A percentile compares a stretch with the other conserved stretches of the same genome.
phyloP scores from a whole-genome alignment of 1,284 basidiomycete species.

The Leccinum griseonigrum region DNA sequence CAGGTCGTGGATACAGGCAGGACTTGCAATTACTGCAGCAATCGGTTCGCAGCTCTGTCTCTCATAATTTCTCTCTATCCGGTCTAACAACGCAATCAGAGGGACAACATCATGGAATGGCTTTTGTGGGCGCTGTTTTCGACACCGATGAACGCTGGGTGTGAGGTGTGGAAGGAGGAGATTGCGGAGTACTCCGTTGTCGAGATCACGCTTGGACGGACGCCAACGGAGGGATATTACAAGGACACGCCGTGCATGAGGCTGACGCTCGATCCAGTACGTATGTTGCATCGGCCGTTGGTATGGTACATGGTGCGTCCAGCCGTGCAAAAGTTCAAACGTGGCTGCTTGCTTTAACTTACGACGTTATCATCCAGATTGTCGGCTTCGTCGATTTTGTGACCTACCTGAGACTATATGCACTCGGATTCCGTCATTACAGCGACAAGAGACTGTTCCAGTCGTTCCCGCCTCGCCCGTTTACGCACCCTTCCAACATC shows the following conservation, averaged over 20 bases:
- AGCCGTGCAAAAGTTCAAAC: background rate
- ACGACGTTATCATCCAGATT: slow-evolving; percentile 37
- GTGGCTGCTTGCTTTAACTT: background rate
- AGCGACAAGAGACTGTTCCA: slow-evolving; percentile 36
- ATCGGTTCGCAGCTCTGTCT: no score
- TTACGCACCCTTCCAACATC: slow-evolving; percentile 37
- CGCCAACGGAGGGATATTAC: slow-evolving; percentile 35
- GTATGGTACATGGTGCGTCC: slow-evolving; percentile 58
- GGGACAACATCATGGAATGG: slow-evolving; percentile 58
- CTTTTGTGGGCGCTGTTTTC: slow-evolving; percentile 63
- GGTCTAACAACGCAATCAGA: slow-evolving; percentile 19
- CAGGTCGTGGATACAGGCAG: no score
- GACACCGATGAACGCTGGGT: slow-evolving; percentile 26
- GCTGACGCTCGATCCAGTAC: slow-evolving; percentile 54
- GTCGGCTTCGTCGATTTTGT: slow-evolving; percentile 49
- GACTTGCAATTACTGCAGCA: no score
- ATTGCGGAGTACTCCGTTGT: slow-evolving; percentile 41
- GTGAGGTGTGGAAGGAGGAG: slow-evolving; percentile 47
- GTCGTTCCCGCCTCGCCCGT: slow-evolving; percentile 53
- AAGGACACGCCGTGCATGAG: slow-evolving; percentile 45
- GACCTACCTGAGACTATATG: slow-evolving; percentile 39
- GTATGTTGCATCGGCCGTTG: slow-evolving; percentile 52
- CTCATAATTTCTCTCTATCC: no score
- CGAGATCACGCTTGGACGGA: slow-evolving; percentile 37
- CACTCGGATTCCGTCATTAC: slow-evolving; percentile 54